A percentile compares a stretch with the other conserved stretches of the same genome.
phyloP scores from a whole-genome alignment of 108 stramenopile genomes.

The Skeletonema grethae region DNA sequence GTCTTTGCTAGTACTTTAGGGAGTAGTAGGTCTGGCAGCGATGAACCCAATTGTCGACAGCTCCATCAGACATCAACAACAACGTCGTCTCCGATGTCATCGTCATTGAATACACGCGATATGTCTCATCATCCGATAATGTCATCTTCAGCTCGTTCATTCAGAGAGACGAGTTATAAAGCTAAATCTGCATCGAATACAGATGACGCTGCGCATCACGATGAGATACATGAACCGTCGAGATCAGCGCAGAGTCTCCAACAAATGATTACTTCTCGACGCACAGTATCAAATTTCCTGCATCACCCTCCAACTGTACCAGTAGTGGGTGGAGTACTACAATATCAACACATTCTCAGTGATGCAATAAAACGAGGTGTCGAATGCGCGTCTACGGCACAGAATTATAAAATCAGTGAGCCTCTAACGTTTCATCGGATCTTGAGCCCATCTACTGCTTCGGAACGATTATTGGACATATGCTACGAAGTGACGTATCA shows the following conservation, averaged over 20 bases:
- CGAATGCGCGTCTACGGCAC: constrained; percentile 59
- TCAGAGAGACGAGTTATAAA: background rate
- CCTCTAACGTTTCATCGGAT: constrained; percentile 68
- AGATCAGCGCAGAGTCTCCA: constrained; percentile 23
- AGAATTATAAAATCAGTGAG: constrained; percentile 74
- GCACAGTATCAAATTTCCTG: constrained; percentile 33
- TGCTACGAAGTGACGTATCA: constrained; percentile 56
- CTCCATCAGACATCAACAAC: background rate
- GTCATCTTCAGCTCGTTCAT: constrained; percentile 7
- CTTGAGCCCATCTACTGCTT: constrained; percentile 48
- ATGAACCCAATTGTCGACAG: background rate
- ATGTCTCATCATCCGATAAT: background rate
- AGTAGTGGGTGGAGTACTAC: background rate
- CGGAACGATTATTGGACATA: constrained; percentile 60
- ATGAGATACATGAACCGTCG: background rate
- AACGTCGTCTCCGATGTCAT: constrained; percentile 5
- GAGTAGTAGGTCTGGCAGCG: constrained; percentile 10
- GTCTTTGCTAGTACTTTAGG: constrained; percentile 45
- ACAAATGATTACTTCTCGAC: constrained; percentile 31
- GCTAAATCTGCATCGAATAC: constrained; percentile 1
- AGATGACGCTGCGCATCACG: constrained; percentile 3
- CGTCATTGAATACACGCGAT: background rate
- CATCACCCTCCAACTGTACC: constrained; percentile 7
- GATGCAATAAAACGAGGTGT: constrained; percentile 66
- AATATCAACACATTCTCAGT: constrained; percentile 19